Percentiles rank a stretch among this genome's conserved stretches.
These are phyloP conservation scores for Lecanoromycetidae sp. DNA, from an alignment of 2,329 filamentous ascomycete species.

Conservation along the genomic window DNA sequence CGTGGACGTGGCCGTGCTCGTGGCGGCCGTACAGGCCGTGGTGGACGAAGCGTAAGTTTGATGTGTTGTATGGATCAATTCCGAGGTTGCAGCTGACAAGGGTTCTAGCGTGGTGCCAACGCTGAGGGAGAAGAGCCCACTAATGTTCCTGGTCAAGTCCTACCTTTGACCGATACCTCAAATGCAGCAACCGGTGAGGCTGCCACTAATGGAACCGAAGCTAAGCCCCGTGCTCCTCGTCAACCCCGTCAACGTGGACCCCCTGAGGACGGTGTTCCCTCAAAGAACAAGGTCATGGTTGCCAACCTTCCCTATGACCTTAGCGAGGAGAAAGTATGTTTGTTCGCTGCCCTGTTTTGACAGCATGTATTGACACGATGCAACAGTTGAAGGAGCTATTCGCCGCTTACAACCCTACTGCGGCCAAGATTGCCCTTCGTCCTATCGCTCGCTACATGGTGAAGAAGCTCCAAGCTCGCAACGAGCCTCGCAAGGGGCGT, in stretches of 20 bases:
- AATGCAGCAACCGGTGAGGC: slow-evolving; percentile 36
- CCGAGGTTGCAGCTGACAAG: neutral
- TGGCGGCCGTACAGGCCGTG: slow-evolving; percentile 55
- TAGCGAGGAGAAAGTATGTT: slow-evolving; percentile 81
- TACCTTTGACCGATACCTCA: slow-evolving; percentile 39
- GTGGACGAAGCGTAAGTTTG: slow-evolving; percentile 56
- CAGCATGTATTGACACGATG: slow-evolving; percentile 5
- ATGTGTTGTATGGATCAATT: neutral
- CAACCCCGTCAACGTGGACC: slow-evolving; percentile 77
- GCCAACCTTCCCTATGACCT: slow-evolving; percentile 98
- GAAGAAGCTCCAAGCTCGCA: slow-evolving; percentile 98
- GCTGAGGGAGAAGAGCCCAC: slow-evolving; percentile 26
- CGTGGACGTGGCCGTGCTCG: slow-evolving; percentile 48
- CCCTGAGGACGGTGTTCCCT: slow-evolving; percentile 91
- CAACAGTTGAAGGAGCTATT: slow-evolving; percentile 92
- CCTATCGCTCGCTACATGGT: slow-evolving; percentile 99
- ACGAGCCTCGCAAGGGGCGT: slow-evolving; percentile 96
- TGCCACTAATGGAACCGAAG: slow-evolving; percentile 25
- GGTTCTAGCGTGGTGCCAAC: slow-evolving; percentile 21
- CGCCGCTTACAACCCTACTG: slow-evolving; percentile 76
- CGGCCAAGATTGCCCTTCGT: slow-evolving; percentile 95
- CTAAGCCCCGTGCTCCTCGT: slow-evolving; percentile 40
- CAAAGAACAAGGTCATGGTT: slow-evolving; percentile 99
- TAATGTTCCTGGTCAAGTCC: slow-evolving; percentile 40
- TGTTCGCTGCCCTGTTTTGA: neutral